Evolutionary conservation across 345 rosid species (phyloP).

Genomic region (Euphorbia tirucalli): DNA sequence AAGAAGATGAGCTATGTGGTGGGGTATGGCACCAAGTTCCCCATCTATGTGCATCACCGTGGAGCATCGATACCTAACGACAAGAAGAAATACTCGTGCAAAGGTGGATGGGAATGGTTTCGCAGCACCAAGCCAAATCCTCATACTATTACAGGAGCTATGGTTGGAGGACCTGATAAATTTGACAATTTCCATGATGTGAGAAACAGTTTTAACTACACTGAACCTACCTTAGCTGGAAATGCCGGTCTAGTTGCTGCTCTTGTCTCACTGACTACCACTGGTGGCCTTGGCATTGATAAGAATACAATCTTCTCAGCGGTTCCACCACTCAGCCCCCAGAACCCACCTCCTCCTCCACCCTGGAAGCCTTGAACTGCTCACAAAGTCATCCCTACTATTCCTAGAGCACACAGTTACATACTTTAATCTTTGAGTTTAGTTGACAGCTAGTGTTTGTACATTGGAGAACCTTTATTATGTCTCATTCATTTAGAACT

Average conservation of each 20-base stretch:
- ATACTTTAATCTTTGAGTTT: not conserved
- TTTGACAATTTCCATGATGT: slow-evolving; percentile 64
- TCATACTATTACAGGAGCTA: slow-evolving; percentile 74
- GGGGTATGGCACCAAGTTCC: slow-evolving; percentile 68
- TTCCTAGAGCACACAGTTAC: not conserved
- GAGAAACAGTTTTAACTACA: slow-evolving; percentile 49
- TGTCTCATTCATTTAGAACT: not conserved
- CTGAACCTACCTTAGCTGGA: slow-evolving; percentile 80
- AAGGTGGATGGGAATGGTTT: slow-evolving; percentile 64
- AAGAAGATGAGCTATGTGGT: slow-evolving; percentile 81
- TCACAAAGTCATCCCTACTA: not conserved
- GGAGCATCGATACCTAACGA: slow-evolving; percentile 72
- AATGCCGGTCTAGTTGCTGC: slow-evolving; percentile 84
- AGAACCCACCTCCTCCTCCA: slow-evolving; percentile 70
- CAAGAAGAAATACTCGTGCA: slow-evolving; percentile 59
- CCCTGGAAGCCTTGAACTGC: slow-evolving; percentile 70
- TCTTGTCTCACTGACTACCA: slow-evolving; percentile 61
- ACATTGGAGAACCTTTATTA: not conserved
- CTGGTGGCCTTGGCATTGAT: slow-evolving; percentile 49
- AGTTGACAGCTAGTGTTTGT: not conserved
- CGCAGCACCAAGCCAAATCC: slow-evolving; percentile 58
- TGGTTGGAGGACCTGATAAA: slow-evolving; percentile 83
- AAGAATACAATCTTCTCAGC: slow-evolving; percentile 63
- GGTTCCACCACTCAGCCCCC: slow-evolving; percentile 76
- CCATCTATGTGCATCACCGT: slow-evolving; percentile 73